Evolutionary conservation across 805 yeast species (phyloP).

Genomic region (Kregervanrija fluxuum): DNA sequence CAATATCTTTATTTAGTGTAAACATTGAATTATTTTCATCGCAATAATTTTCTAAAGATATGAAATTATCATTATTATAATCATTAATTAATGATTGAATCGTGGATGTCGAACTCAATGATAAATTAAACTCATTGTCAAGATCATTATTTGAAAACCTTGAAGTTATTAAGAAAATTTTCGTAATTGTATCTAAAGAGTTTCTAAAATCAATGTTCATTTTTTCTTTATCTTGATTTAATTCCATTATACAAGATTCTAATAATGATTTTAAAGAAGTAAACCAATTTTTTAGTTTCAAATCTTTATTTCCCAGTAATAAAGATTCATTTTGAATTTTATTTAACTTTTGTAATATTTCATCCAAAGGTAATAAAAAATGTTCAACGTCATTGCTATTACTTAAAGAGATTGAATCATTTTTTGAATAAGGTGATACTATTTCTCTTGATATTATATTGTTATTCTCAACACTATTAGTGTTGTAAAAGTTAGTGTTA

Average conservation of each 20-base stretch:
- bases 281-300: conserved; percentile 4
- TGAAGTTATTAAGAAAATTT: conserved; percentile 14
- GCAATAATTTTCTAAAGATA: conserved; percentile 15
- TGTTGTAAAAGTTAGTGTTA: too few relatives aligned
- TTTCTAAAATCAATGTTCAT: conserved; percentile 17
- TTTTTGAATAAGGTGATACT: too few relatives aligned
- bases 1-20: conserved; percentile 16
- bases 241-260: conserved; percentile 1
- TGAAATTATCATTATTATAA: conserved; percentile 13
- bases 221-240: conserved; percentile 8
- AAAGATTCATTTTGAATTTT: conserved; percentile 4
- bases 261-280: neutral
- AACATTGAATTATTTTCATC: conserved; percentile 18
- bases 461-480: too few relatives aligned
- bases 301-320: conserved; percentile 7
- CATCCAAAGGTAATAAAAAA: conserved; percentile 5
- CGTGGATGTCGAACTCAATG: conserved; percentile 11
- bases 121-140: conserved; percentile 3
- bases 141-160: conserved; percentile 2
- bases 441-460: too few relatives aligned
- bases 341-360: conserved; percentile 4
- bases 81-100: conserved; percentile 17
- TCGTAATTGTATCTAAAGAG: conserved; percentile 21
- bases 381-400: neutral
- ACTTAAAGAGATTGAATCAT: too few relatives aligned